Conservation (phyloP, 441 rosid species). For the Heliophila coronopifolia region DNA sequence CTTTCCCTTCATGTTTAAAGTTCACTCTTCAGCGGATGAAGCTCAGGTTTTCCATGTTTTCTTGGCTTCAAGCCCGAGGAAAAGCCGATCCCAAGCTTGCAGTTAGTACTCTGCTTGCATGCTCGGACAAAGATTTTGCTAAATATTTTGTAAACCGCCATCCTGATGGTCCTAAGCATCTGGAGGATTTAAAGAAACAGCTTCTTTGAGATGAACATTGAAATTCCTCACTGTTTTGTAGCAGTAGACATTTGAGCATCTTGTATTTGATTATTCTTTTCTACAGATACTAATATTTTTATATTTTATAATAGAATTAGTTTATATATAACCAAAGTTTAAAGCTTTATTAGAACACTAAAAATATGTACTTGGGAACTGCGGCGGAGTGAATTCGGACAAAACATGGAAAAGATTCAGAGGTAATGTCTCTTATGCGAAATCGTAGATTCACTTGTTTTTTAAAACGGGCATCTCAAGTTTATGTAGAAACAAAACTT, state of each 20-base stretch:
- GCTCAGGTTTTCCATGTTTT: slow-evolving; percentile 54
- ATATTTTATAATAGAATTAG: too few species aligned
- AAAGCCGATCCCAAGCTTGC: slow-evolving; percentile 27
- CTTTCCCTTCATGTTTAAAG: slow-evolving; percentile 49
- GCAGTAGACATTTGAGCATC: not conserved
- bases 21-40: slow-evolving; percentile 41
- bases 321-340: too few species aligned
- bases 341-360: too few species aligned
- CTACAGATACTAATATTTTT: too few species aligned
- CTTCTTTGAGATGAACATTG: slow-evolving; percentile 18
- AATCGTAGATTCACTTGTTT: slow-evolving; percentile 26
- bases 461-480: slow-evolving; percentile 36
- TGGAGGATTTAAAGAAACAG: slow-evolving; percentile 42
- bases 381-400: too few species aligned
- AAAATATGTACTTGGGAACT: too few species aligned
- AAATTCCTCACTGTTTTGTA: slow-evolving; percentile 10
- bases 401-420: too few species aligned
- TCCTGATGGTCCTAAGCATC: slow-evolving; percentile 49
- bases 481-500: slow-evolving; percentile 13
- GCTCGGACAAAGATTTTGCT: slow-evolving; percentile 36
- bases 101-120: slow-evolving; percentile 45
- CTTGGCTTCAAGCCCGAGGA: slow-evolving; percentile 61
- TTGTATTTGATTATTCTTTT: too few species aligned
- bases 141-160: slow-evolving; percentile 43
- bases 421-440: slow-evolving; percentile 27